Conservation (phyloP, 148 eudicot genomes). For the Chenopodium berlandieri region DNA sequence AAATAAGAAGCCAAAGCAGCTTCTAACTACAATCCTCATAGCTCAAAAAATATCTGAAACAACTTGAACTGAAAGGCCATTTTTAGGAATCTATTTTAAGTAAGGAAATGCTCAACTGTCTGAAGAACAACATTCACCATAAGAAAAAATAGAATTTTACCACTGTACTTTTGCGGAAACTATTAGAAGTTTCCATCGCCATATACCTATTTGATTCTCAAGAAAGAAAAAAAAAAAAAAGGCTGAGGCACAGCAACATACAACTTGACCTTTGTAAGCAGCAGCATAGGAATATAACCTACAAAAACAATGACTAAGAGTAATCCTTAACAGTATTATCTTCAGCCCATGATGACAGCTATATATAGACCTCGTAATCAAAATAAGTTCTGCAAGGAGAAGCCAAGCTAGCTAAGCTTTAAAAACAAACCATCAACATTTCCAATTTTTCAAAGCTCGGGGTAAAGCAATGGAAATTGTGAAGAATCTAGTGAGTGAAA, state of each 20-base stretch:
- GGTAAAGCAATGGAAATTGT: constrained; percentile 41
- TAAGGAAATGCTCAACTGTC: constrained; percentile 17
- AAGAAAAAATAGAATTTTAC: background rate
- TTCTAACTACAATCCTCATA: constrained; percentile 21
- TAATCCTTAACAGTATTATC: constrained; percentile 23
- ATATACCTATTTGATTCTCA: constrained; percentile 14
- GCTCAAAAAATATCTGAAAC: constrained; percentile 23
- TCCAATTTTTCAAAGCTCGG: background rate
- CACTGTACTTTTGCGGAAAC: background rate
- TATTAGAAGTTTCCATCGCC: constrained; percentile 14
- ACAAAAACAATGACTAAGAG: constrained; percentile 1
- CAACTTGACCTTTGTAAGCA: background rate
- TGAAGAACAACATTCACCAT: constrained; percentile 1
- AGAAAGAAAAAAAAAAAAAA: background rate
- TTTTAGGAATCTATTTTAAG: constrained; percentile 17
- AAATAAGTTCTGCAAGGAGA: constrained; percentile 12
- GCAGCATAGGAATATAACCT: constrained; percentile 17
- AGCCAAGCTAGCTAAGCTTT: constrained; percentile 8
- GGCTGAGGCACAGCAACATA: background rate
- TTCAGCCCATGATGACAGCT: constrained; percentile 10
- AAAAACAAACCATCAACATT: background rate
- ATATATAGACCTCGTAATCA: constrained; percentile 28
- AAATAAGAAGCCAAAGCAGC: constrained; percentile 8
- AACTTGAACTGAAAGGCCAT: constrained; percentile 21
- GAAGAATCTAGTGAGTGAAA: constrained; percentile 40